Evolutionary conservation across 1,284 basidiomycete species (phyloP), one percentile per base, ranked within the genome.

Genomic region (Cryptococcus floricola): DNA sequence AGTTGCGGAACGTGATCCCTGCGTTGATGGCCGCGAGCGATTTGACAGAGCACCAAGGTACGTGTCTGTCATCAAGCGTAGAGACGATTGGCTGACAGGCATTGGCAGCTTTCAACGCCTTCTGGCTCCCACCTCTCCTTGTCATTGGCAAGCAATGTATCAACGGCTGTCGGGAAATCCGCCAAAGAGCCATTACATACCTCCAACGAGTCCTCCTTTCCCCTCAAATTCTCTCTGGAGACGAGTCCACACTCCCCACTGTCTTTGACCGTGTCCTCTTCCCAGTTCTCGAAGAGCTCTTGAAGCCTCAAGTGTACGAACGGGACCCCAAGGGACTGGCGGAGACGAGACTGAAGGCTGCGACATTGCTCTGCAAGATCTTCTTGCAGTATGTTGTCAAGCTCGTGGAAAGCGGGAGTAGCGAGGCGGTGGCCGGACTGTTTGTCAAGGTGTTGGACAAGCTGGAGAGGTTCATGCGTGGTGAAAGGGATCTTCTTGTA

Each of bases 401-500:
- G 39, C 85, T 94, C 57, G 82, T 80, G 57, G 81, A 84, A 65
- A 79, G 79, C n/a, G 80, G 83, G 44, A 46, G 44, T 18, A 46
- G 44, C 25, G 80, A 82, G n/a, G 60, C 65, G 52, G 62, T 69
- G 13, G 87, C 95, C 60, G 80, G 87, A 31, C 44, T 72, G 95
- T 98, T 96, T 89, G 85, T 94, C 61, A 85, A 87, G 65, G 87
- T 98, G n/a, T 79, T 98, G 52, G 94, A 96, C 69, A 80, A 92
- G 56, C 81, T 97, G 34, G 92, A 96, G 74, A 83, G 89, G 18
- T 81, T 97, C 67, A 94, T 97, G 87, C 84, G 87, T 57, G 88
- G 91, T 65, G 85, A 86, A 67, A 82, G 84, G 56, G 92, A 94
- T 71, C 89, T 91, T 71, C 77, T 96, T 78, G 92, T 93, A 69